These are phyloP conservation scores for Lepiota subincarnata DNA, from an alignment of 768 basidiomycete genomes.

Conservation along the genomic window DNA sequence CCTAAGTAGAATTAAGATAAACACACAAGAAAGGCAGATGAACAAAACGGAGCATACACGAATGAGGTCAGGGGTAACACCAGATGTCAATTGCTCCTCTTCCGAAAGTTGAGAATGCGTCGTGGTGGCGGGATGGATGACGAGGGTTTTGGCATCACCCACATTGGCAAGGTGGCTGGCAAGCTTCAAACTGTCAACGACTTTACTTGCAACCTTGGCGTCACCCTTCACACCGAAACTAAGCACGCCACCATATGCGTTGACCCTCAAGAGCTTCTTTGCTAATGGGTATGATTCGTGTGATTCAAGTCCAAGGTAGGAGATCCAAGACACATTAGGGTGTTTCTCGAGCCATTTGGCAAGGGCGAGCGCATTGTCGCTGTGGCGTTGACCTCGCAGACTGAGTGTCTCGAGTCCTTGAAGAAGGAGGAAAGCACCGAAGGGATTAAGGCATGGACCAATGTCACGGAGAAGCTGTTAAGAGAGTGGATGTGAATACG, in stretches of 20 bases:
- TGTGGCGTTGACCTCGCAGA: conserved; percentile 67
- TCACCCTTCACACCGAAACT: conserved; percentile 74
- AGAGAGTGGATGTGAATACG: background rate
- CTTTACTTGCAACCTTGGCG: conserved; percentile 43
- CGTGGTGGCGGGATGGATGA: conserved; percentile 75
- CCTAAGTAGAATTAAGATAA: background rate
- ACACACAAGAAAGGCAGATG: background rate
- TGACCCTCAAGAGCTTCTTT: conserved; percentile 47
- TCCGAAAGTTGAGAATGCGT: conserved; percentile 68
- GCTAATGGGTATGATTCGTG: conserved; percentile 64
- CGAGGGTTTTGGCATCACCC: conserved; percentile 74
- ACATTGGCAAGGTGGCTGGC: conserved; percentile 74
- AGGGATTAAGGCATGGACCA: conserved; percentile 64
- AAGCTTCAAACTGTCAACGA: conserved; percentile 68
- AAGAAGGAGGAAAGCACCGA: conserved; percentile 70
- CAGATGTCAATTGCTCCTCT: conserved; percentile 59
- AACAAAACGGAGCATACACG: conserved; percentile 30
- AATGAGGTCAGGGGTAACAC: conserved; percentile 74
- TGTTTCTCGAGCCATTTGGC: conserved; percentile 66
- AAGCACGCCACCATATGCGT: conserved; percentile 67
- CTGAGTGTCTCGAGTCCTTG: conserved; percentile 78
- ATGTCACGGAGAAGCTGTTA: conserved; percentile 58
- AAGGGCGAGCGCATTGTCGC: conserved; percentile 63
- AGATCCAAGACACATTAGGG: conserved; percentile 69
- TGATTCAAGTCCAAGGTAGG: conserved; percentile 63